Percentiles rank a stretch among this genome's conserved stretches.
These are phyloP conservation scores for Mycena rebaudengoi DNA, from an alignment of 768 basidiomycete genomes.

Conservation along the genomic window DNA sequence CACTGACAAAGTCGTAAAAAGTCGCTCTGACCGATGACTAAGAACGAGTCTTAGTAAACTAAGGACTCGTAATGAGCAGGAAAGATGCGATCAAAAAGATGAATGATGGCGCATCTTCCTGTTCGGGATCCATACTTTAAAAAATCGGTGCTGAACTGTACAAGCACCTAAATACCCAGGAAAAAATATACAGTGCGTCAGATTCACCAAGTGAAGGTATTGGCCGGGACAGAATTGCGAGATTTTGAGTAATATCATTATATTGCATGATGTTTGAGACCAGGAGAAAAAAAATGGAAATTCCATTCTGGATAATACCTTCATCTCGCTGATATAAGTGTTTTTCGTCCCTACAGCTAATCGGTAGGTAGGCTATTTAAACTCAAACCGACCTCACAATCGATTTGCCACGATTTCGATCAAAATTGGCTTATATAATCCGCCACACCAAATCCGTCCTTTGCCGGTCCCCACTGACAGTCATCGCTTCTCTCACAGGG, in stretches of 20 bases:
- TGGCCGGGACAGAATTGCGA: neutral
- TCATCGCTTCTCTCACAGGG: too few relatives aligned
- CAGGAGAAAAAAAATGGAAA: neutral
- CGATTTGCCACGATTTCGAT: neutral
- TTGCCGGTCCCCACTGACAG: neutral
- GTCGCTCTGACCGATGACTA: too few relatives aligned
- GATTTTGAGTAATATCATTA: neutral
- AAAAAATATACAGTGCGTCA: neutral
- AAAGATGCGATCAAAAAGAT: too few relatives aligned
- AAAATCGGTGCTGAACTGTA: neutral
- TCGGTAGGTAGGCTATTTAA: neutral
- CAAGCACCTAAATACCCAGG: neutral
- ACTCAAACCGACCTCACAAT: neutral
- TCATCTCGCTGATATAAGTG: neutral
- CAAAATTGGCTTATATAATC: neutral
- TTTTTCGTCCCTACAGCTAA: neutral
- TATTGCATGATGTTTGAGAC: neutral
- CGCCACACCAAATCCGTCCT: neutral
- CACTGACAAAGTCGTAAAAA: too few relatives aligned
- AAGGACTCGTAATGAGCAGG: too few relatives aligned
- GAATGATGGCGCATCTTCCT: too few relatives aligned
- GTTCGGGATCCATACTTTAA: neutral
- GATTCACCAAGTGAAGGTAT: neutral
- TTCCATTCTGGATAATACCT: neutral
- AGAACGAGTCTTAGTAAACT: too few relatives aligned